phyloP scores from a whole-genome alignment of 208 protist species.

The Balamuthia mandrillaris region DNA sequence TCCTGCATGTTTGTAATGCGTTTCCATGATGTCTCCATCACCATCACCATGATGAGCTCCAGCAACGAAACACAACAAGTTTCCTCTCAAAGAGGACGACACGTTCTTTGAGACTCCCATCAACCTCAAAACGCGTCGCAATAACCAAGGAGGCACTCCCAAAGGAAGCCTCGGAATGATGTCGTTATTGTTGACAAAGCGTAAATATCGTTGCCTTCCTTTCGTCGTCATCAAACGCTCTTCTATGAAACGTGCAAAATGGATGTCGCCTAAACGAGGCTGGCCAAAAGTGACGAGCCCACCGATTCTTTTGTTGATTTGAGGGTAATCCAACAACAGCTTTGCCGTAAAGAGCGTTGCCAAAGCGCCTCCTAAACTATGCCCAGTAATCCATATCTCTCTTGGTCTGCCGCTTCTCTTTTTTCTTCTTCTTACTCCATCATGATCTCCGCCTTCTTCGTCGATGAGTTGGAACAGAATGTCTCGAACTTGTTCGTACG shows the following conservation, averaged over 20 bases:
- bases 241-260: not conserved
- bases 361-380: constrained; percentile 5
- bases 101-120: not conserved
- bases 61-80: constrained; percentile 12
- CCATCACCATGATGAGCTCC: too few species aligned
- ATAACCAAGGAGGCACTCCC: not conserved
- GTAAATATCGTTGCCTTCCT: not conserved
- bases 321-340: not conserved
- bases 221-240: not conserved
- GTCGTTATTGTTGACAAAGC: constrained; percentile 8
- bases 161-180: not conserved
- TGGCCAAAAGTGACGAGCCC: not conserved
- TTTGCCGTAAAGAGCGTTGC: not conserved
- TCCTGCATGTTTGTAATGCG: not conserved
- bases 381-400: not conserved
- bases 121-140: not conserved
- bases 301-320: not conserved
- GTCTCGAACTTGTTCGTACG: too few species aligned
- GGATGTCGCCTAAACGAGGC: not conserved
- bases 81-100: not conserved
- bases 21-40: not conserved
- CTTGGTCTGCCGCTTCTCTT: not conserved
- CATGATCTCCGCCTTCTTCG: too few species aligned
- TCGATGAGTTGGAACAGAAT: too few species aligned
- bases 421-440: too few species aligned